These are phyloP conservation scores for Aureobasidium sp. DNA, from an alignment of 2,329 filamentous ascomycete species.

Conservation along the genomic window DNA sequence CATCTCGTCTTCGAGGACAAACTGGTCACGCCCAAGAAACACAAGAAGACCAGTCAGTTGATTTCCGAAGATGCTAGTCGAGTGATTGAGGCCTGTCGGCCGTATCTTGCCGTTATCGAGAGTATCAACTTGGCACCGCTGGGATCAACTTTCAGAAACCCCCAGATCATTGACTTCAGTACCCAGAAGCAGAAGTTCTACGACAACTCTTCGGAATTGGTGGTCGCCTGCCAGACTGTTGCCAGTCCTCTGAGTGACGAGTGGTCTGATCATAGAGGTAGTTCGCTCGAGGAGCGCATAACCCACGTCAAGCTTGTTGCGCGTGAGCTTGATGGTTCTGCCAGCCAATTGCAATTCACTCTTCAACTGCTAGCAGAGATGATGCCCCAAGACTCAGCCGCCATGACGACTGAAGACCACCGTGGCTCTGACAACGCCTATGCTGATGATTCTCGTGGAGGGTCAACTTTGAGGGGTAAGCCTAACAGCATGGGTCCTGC, in stretches of 20 bases:
- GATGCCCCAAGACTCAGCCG: slow-evolving; percentile 43
- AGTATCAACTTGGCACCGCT: slow-evolving; percentile 81
- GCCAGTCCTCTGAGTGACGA: slow-evolving; percentile 87
- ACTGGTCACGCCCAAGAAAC: slow-evolving; percentile 67
- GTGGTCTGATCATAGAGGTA: slow-evolving; percentile 87
- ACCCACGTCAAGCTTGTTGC: slow-evolving; percentile 70
- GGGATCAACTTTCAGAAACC: slow-evolving; percentile 69
- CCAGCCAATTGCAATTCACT: slow-evolving; percentile 79
- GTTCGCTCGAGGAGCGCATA: slow-evolving; percentile 78
- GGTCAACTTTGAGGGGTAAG: slow-evolving; percentile 35
- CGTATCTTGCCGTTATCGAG: slow-evolving; percentile 83
- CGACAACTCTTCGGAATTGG: slow-evolving; percentile 82
- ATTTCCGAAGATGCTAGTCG: slow-evolving; percentile 70
- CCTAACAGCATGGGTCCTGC: slow-evolving; percentile 49
- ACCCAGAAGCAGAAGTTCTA: slow-evolving; percentile 89
- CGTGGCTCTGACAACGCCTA: slow-evolving; percentile 26
- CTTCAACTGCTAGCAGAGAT: slow-evolving; percentile 81
- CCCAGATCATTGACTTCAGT: slow-evolving; percentile 78
- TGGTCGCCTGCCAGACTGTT: slow-evolving; percentile 83
- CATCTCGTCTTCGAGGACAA: slow-evolving; percentile 70
- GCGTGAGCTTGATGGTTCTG: slow-evolving; percentile 74
- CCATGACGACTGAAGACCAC: slow-evolving; percentile 32
- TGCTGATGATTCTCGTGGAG: slow-evolving; percentile 21
- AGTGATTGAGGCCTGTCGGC: slow-evolving; percentile 80
- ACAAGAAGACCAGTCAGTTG: slow-evolving; percentile 71